Evolutionary conservation across 345 rosid genomes (phyloP).

Genomic region (Passiflora organensis): DNA sequence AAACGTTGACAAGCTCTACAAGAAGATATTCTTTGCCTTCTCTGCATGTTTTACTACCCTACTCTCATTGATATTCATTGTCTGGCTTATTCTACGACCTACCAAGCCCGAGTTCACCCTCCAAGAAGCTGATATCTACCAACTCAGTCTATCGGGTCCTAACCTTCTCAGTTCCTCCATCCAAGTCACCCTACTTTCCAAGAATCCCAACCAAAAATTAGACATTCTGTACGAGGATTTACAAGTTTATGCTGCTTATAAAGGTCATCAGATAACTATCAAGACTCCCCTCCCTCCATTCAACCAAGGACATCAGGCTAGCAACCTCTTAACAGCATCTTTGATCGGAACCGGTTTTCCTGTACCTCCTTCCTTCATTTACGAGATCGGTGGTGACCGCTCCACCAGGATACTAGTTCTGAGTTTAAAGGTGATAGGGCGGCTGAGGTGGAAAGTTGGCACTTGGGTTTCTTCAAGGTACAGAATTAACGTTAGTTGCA

Average conservation of each 20-base stretch:
- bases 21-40: conserved; percentile 50
- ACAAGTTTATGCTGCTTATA: conserved; percentile 55
- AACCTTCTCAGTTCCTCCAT: conserved; percentile 80
- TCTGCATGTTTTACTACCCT: conserved; percentile 45
- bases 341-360: conserved; percentile 58
- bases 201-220: conserved; percentile 63
- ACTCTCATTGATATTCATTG: conserved; percentile 46
- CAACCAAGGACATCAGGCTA: conserved; percentile 67
- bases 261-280: conserved; percentile 70
- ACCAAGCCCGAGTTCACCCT: conserved; percentile 69
- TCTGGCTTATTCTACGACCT: conserved; percentile 76
- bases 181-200: conserved; percentile 54
- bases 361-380: conserved; percentile 55
- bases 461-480: conserved; percentile 79
- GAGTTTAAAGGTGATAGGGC: conserved; percentile 55
- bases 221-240: conserved; percentile 77
- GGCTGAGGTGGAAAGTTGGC: conserved; percentile 78
- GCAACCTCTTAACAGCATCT: conserved; percentile 55
- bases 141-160: conserved; percentile 56
- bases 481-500: conserved; percentile 55
- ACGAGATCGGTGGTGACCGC: conserved; percentile 59
- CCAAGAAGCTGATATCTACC: conserved; percentile 52
- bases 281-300: conserved; percentile 60
- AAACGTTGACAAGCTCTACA: conserved; percentile 36
- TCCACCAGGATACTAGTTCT: conserved; percentile 44